phyloP scores from a whole-genome alignment of 75 land plant species.

The Chamaecyparis obtusa region DNA sequence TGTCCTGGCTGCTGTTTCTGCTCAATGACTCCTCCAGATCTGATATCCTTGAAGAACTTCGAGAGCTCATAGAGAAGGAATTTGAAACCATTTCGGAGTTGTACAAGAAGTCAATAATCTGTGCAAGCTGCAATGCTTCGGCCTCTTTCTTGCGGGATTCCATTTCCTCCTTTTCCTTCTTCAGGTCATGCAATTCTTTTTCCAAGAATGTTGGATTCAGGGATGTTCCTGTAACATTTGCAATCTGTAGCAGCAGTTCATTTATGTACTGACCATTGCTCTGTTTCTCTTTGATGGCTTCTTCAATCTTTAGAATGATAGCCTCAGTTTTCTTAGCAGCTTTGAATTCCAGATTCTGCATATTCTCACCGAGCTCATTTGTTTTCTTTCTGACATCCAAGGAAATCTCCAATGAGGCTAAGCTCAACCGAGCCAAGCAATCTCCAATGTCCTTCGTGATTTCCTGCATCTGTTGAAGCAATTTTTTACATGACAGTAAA shows the following conservation, averaged over 20 bases:
- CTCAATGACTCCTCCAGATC: no score
- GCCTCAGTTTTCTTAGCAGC: conserved; percentile 34
- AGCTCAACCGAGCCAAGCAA: conserved; percentile 29
- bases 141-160: conserved; percentile 27
- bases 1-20: no score
- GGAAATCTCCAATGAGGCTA: conserved; percentile 31
- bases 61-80: no score
- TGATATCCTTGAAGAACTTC: no score
- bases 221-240: conserved; percentile 40
- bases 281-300: conserved; percentile 24
- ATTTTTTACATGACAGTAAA: conserved; percentile 23
- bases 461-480: conserved; percentile 36
- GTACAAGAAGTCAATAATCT: conserved; percentile 21
- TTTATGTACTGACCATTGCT: conserved; percentile 27
- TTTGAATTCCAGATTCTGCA: conserved; percentile 35
- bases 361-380: conserved; percentile 19
- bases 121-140: conserved; percentile 24
- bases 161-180: conserved; percentile 27
- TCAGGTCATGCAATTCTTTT: conserved; percentile 28
- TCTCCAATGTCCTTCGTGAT: conserved; percentile 39
- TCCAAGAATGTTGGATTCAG: conserved; percentile 29
- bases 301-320: conserved; percentile 38
- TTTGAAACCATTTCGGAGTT: conserved; percentile 13
- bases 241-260: conserved; percentile 45
- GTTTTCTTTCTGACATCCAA: conserved; percentile 25